Percentiles rank a stretch among this genome's conserved stretches.
phyloP scores from a whole-genome alignment of 202 grass and related monocot genomes.

The Miscanthus sacchariflorus region DNA sequence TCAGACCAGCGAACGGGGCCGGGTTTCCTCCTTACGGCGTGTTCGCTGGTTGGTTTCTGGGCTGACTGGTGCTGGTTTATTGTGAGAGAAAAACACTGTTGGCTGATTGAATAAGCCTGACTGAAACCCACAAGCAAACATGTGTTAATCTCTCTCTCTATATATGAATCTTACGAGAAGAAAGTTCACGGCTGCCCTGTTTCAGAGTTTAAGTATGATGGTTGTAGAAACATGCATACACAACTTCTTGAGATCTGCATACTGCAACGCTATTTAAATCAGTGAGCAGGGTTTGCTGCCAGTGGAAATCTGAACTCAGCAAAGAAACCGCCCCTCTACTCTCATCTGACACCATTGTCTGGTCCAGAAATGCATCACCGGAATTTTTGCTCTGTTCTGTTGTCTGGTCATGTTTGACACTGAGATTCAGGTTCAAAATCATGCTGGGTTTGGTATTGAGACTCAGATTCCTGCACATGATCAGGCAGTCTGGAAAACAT shows the following conservation, averaged over 20 bases:
- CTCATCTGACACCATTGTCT: background rate
- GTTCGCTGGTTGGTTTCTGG: too few species aligned
- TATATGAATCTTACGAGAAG: background rate
- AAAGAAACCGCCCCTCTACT: background rate
- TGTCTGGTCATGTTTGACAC: background rate
- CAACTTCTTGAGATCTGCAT: background rate
- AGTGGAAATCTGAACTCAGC: background rate
- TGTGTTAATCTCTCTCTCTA: background rate
- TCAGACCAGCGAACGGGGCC: too few species aligned
- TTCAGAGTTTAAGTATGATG: background rate
- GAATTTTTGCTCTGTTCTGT: too few species aligned
- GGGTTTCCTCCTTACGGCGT: background rate
- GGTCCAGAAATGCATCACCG: too few species aligned
- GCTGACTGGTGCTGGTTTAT: too few species aligned
- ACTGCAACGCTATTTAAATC: background rate
- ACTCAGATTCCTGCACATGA: background rate
- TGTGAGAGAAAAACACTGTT: too few species aligned
- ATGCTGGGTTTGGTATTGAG: background rate
- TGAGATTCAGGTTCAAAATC: background rate
- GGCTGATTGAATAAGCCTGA: too few species aligned
- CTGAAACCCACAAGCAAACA: too few species aligned
- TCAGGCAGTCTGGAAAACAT: constrained; percentile 88
- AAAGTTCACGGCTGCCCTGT: background rate
- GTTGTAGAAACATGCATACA: background rate
- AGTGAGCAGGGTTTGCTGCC: background rate